Evolutionary conservation across 441 rosid genomes (phyloP).

Genomic region (Populus hybrid): DNA sequence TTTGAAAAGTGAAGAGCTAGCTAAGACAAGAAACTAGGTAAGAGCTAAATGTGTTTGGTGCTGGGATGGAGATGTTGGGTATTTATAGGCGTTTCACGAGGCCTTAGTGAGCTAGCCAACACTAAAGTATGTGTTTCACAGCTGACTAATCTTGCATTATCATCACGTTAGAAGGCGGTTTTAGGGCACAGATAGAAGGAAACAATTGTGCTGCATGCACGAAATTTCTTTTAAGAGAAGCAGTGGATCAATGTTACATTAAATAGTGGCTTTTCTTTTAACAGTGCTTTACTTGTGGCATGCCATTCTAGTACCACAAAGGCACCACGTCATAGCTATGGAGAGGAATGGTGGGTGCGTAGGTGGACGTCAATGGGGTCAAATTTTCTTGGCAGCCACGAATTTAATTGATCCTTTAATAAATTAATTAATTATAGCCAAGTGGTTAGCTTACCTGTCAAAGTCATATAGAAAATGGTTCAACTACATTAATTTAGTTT

Average conservation of each 20-base stretch:
- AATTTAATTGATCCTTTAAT: not conserved
- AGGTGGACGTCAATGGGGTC: not conserved
- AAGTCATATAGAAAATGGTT: not conserved
- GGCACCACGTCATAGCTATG: slow-evolving; percentile 14
- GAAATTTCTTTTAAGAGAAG: not conserved
- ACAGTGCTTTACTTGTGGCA: slow-evolving; percentile 10
- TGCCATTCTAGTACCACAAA: slow-evolving; percentile 5
- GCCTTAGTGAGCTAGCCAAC: slow-evolving; percentile 14
- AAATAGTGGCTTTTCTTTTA: slow-evolving; percentile 21
- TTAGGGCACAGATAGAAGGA: not conserved
- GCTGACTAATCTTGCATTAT: slow-evolving; percentile 9
- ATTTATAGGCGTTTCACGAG: slow-evolving; percentile 22
- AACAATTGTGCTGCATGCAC: slow-evolving; percentile 11
- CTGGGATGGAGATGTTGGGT: slow-evolving; percentile 1
- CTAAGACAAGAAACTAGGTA: not conserved
- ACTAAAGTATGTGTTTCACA: not conserved
- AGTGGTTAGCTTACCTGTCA: not conserved
- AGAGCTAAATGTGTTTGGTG: not conserved
- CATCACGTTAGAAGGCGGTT: slow-evolving; percentile 1
- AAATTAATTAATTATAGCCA: not conserved
- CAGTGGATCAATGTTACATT: slow-evolving; percentile 10
- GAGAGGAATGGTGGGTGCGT: not conserved
- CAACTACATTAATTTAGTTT: not conserved
- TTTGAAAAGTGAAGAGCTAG: not conserved
- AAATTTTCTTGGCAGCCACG: not conserved